A percentile compares a stretch with the other conserved stretches of the same genome.
phyloP scores from a whole-genome alignment of 1,139 yeast genomes.

The Blastobotrys ciferrii region DNA sequence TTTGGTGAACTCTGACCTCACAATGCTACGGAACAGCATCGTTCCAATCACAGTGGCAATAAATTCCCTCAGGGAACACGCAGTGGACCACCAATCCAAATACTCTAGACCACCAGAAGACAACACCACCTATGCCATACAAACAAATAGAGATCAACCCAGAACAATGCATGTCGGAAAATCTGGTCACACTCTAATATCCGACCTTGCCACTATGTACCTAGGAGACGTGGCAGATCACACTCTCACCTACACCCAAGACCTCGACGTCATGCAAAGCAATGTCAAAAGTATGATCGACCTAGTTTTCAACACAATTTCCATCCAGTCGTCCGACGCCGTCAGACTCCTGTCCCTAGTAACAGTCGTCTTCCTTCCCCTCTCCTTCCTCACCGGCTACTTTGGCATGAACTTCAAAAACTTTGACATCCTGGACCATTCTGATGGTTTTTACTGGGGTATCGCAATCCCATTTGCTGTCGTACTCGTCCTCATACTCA shows the following conservation, averaged over 20 bases:
- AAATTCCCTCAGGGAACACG: constrained; percentile 44
- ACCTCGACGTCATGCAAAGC: constrained; percentile 50
- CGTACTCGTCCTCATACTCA: constrained; percentile 34
- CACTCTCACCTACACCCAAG: constrained; percentile 48
- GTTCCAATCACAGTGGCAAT: constrained; percentile 47
- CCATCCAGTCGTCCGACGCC: constrained; percentile 51
- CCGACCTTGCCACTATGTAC: constrained; percentile 44
- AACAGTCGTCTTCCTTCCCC: constrained; percentile 53
- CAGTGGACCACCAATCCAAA: constrained; percentile 20
- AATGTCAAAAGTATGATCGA: constrained; percentile 50
- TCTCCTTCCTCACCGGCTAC: constrained; percentile 56
- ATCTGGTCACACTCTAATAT: constrained; percentile 22
- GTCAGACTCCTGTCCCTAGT: constrained; percentile 51
- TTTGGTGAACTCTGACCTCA: constrained; percentile 50
- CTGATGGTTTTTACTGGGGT: constrained; percentile 50
- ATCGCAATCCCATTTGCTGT: constrained; percentile 50
- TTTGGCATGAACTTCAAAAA: constrained; percentile 56
- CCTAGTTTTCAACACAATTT: constrained; percentile 52
- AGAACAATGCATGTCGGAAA: neutral
- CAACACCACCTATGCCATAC: neutral
- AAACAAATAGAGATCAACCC: neutral
- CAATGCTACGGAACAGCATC: constrained; percentile 45
- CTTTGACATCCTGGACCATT: constrained; percentile 47
- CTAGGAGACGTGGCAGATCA: constrained; percentile 55
- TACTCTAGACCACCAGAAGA: neutral